phyloP scores from a whole-genome alignment of 192 early-diverging fungal genomes.

The Tieghemiomyces parasiticus region DNA sequence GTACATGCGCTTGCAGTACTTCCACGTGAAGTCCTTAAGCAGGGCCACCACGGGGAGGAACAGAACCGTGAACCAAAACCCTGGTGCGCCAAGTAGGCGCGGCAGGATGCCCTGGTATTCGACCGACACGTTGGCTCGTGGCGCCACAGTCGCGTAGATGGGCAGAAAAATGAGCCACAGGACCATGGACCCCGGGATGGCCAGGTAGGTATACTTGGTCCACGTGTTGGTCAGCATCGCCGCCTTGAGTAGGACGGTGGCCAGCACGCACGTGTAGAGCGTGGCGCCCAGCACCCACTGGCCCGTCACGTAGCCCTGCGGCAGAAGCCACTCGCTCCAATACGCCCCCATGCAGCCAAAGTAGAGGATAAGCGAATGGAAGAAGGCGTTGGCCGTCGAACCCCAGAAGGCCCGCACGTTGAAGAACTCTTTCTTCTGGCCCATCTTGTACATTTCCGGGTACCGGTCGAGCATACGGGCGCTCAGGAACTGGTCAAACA shows the following conservation, averaged over 20 bases:
- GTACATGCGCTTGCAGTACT: slow-evolving; percentile 77
- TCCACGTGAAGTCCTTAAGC: slow-evolving; percentile 84
- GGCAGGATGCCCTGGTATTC: slow-evolving; percentile 62
- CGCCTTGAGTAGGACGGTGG: slow-evolving; percentile 81
- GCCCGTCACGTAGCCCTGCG: slow-evolving; percentile 56
- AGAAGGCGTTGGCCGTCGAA: slow-evolving; percentile 84
- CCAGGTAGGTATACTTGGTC: slow-evolving; percentile 89
- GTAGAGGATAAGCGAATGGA: slow-evolving; percentile 79
- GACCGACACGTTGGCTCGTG: slow-evolving; percentile 43
- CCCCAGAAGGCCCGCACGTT: slow-evolving; percentile 84
- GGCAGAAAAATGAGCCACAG: slow-evolving; percentile 85
- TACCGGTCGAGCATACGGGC: slow-evolving; percentile 91
- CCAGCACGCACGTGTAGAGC: slow-evolving; percentile 76
- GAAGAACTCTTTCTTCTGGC: slow-evolving; percentile 46
- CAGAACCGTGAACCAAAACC: slow-evolving; percentile 80
- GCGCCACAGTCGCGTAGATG: slow-evolving; percentile 60
- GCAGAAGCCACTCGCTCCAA: slow-evolving; percentile 46
- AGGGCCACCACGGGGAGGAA: slow-evolving; percentile 74
- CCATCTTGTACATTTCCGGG: slow-evolving; percentile 91
- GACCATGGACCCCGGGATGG: slow-evolving; percentile 76
- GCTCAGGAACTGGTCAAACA: slow-evolving; percentile 94
- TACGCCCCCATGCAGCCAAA: slow-evolving; percentile 49
- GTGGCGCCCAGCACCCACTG: slow-evolving; percentile 86
- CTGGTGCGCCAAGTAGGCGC: slow-evolving; percentile 42
- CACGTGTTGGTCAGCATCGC: slow-evolving; percentile 79